Evolutionary conservation across 495 filamentous ascomycete species (phyloP), one percentile per base, ranked within the genome.

Genomic region (Xylaria bambusicola): DNA sequence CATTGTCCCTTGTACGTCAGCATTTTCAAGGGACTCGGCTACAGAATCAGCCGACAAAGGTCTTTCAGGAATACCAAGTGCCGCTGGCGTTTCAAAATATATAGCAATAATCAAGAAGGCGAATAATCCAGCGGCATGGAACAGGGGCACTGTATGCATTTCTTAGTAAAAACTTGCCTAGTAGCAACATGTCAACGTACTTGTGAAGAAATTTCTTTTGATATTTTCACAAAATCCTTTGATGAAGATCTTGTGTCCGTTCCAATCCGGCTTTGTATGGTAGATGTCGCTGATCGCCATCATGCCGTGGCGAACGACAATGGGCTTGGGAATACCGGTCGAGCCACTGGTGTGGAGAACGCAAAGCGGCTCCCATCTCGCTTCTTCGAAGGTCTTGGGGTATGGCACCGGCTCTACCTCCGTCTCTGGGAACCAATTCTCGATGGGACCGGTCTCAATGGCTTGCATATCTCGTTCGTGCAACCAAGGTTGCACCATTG

Each of bases 261-360:
- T 46, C 54, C 65, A 66, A 7, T 52, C 23, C 5, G 51, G 51
- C 0, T 66, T 60, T 24, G 6, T 65, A 38, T 38, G 67, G 27
- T 57, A 66, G 15, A 38, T 54, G 51, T 86, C 84, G 0, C 70
- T 41, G 0, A 79, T 67, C 6, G 72, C 74, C 4, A 83, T 13
- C 59, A 77, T 77, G 23, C 79, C 82, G 6, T 84, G 73, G 2
- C 68, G 75, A 21, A 74, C 64, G 7, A 75, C 61, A 4, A 88
- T 73, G 1, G 80, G 80, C 65, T 86, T 87, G 0, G 84, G 79
- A 12, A 78, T 58, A 1, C 78, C 85, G 3, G 84, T 86, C 36
- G 82, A 82, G 17, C 85, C 85, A 17, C 83, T 86, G 6, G 85
- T 86, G 60, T 88, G 86, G 12, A 87, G 63, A 10, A 85, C 67